Evolutionary conservation across 257 asterid genomes (phyloP).

Genomic region (Solanum boliviense): DNA sequence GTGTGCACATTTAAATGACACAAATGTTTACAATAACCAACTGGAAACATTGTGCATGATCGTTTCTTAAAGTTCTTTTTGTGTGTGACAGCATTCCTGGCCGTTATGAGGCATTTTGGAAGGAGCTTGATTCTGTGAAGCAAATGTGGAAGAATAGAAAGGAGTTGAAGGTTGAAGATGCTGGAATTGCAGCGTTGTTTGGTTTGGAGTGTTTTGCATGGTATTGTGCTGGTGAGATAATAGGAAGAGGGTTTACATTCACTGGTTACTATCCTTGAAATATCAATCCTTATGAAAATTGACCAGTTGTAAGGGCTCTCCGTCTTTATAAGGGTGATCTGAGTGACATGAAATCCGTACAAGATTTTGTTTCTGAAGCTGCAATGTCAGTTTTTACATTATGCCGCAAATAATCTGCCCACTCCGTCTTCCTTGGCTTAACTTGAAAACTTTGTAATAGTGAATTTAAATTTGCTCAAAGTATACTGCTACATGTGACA

Average conservation of each 20-base stretch:
- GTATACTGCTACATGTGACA: not conserved
- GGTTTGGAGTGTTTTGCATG: slow-evolving; percentile 88
- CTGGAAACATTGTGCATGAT: not conserved
- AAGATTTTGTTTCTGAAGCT: slow-evolving; percentile 27
- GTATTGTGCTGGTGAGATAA: slow-evolving; percentile 93
- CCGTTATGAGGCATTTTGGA: slow-evolving; percentile 68
- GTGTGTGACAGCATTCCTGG: slow-evolving; percentile 58
- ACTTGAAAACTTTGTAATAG: slow-evolving; percentile 11
- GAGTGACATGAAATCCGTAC: slow-evolving; percentile 8
- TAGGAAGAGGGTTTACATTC: slow-evolving; percentile 89
- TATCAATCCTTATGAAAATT: slow-evolving; percentile 7
- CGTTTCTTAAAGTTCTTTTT: not conserved
- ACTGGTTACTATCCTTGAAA: slow-evolving; percentile 85
- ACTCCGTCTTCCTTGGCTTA: not conserved
- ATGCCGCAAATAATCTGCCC: slow-evolving; percentile 23
- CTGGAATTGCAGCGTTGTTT: slow-evolving; percentile 76
- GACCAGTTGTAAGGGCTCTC: slow-evolving; percentile 4
- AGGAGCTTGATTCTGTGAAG: slow-evolving; percentile 68
- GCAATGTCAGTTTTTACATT: slow-evolving; percentile 27
- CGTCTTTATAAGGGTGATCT: slow-evolving; percentile 1
- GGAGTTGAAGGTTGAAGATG: slow-evolving; percentile 80
- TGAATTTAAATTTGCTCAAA: not conserved
- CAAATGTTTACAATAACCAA: not conserved
- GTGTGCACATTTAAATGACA: not conserved
- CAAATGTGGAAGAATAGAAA: slow-evolving; percentile 73